phyloP scores from a whole-genome alignment of 768 basidiomycete species.

The Tricholoma flavovirens region DNA sequence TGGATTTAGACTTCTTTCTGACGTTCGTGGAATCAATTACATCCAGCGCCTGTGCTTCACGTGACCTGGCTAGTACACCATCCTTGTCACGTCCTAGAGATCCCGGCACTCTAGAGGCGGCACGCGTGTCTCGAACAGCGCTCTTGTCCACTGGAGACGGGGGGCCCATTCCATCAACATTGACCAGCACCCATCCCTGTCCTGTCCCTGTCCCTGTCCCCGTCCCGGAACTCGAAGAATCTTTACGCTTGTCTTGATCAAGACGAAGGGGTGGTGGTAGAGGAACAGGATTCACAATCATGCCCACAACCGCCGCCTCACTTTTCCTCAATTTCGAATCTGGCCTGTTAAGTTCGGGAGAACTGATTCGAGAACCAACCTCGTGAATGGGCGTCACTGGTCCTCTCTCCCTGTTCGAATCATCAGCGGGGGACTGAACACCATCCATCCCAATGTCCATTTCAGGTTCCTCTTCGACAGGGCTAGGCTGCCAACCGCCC shows the following conservation, averaged over 20 bases:
- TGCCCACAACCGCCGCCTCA: constrained; percentile 54
- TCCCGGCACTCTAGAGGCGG: background rate
- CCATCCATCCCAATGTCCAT: constrained; percentile 8
- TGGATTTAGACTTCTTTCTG: constrained; percentile 32
- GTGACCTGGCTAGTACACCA: constrained; percentile 27
- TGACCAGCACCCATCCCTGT: constrained; percentile 63
- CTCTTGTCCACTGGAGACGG: constrained; percentile 6
- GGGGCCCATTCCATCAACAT: constrained; percentile 39
- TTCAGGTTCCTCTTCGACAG: constrained; percentile 44
- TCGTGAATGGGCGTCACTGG: constrained; percentile 38
- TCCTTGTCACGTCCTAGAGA: background rate
- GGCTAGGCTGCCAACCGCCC: constrained; percentile 50
- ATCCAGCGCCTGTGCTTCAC: constrained; percentile 58
- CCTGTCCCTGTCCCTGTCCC: too few relatives aligned
- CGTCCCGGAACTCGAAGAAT: constrained; percentile 14
- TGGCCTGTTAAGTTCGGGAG: constrained; percentile 47
- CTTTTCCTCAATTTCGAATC: constrained; percentile 48
- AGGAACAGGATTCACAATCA: constrained; percentile 34
- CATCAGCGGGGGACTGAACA: constrained; percentile 11
- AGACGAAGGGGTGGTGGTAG: constrained; percentile 14
- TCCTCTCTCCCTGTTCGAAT: constrained; percentile 20
- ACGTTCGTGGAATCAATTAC: constrained; percentile 54
- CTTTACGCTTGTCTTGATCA: background rate
- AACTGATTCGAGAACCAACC: constrained; percentile 43
- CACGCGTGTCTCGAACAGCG: background rate